A percentile compares a stretch with the other conserved stretches of the same genome.
phyloP scores from a whole-genome alignment of 768 basidiomycete species.

The Amanita muscaria region DNA sequence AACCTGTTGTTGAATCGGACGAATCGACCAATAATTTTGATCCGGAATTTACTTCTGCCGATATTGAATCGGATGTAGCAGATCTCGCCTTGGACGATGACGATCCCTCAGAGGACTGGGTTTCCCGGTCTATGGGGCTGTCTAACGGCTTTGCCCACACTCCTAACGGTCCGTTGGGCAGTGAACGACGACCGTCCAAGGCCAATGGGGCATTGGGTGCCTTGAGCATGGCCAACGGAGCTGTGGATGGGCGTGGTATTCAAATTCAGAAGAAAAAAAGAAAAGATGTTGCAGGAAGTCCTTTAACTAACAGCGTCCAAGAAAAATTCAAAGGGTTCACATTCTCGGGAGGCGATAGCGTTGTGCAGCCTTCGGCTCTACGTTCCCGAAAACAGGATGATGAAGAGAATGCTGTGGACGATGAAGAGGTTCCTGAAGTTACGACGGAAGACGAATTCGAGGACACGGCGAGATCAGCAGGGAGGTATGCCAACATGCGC shows the following conservation, averaged over 20 bases:
- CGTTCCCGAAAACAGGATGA: conserved; percentile 34
- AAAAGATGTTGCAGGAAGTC: conserved; percentile 44
- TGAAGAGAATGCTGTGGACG: conserved; percentile 47
- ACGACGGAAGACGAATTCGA: conserved; percentile 75
- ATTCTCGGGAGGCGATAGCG: conserved; percentile 67
- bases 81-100: conserved; percentile 46
- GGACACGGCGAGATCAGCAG: conserved; percentile 52
- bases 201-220: conserved; percentile 3
- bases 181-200: conserved; percentile 28
- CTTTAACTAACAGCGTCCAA: conserved; percentile 86
- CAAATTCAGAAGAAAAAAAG: conserved; percentile 44
- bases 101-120: conserved; percentile 70
- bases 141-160: conserved; percentile 38
- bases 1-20: conserved; percentile 95
- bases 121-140: conserved; percentile 36
- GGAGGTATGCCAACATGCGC: conserved; percentile 57
- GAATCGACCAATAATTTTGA: conserved; percentile 98
- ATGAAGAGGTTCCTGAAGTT: conserved; percentile 38
- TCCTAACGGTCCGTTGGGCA: conserved; percentile 73
- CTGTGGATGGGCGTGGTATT: conserved; percentile 29
- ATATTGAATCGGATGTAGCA: conserved; percentile 62
- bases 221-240: conserved; percentile 2
- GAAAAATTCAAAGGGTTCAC: conserved; percentile 97
- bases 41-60: conserved; percentile 93
- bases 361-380: conserved; percentile 37